Conservation (phyloP, 1,139 yeast genomes). For the Geotrichum fermentans region DNA sequence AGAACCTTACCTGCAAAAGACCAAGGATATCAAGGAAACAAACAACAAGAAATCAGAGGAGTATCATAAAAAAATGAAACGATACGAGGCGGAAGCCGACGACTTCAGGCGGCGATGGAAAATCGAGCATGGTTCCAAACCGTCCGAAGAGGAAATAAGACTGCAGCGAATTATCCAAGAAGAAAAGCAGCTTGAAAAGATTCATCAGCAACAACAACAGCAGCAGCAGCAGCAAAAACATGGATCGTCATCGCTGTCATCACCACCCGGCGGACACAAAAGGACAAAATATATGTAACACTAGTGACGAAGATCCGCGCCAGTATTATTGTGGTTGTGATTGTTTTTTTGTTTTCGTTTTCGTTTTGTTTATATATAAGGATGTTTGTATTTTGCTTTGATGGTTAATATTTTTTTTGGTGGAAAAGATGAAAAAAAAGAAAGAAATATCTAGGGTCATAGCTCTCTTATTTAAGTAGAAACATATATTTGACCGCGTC, state of each 20-base stretch:
- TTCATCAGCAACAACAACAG: constrained; percentile 10
- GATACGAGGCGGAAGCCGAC: constrained; percentile 41
- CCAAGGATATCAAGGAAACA: constrained; percentile 36
- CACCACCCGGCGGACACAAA: neutral
- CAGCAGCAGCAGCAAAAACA: neutral
- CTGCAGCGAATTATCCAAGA: constrained; percentile 25
- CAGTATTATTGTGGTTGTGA: no score
- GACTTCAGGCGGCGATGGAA: constrained; percentile 40
- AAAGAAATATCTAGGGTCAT: no score
- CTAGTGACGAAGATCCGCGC: no score
- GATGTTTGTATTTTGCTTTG: no score
- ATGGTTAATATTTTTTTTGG: no score
- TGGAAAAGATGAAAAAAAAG: no score
- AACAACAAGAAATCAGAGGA: constrained; percentile 37
- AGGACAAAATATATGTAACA: neutral
- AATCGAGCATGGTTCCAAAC: constrained; percentile 37
- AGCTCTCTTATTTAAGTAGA: no score
- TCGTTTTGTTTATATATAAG: no score
- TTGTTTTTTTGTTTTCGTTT: no score
- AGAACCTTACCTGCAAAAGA: constrained; percentile 37
- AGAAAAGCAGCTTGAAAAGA: constrained; percentile 13
- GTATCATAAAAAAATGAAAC: constrained; percentile 33
- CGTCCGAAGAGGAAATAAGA: constrained; percentile 35
- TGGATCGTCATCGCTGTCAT: neutral
- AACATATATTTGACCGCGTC: no score